Conservation (phyloP, 148 eudicot genomes). For the Camellia sinensis region DNA sequence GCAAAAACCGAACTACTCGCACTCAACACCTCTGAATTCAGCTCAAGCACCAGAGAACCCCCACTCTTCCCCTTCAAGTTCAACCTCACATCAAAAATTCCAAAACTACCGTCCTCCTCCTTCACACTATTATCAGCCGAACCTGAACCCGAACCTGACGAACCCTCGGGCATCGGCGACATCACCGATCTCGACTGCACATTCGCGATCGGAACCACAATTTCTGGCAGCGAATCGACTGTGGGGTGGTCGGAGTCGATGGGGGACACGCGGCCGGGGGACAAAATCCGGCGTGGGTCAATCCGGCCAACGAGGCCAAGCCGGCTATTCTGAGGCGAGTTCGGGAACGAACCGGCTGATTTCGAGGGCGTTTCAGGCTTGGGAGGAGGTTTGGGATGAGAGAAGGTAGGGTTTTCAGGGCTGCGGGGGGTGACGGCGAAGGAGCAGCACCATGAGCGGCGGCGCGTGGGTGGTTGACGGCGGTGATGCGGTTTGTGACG, state of each 20-base stretch:
- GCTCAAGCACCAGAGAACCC: slow-evolving; percentile 60
- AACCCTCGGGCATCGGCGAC: slow-evolving; percentile 3
- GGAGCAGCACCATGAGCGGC: slow-evolving; percentile 78
- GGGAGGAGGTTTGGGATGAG: slow-evolving; percentile 23
- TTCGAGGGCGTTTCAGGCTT: slow-evolving; percentile 35
- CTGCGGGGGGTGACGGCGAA: slow-evolving; percentile 59
- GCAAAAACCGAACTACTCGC: slow-evolving; percentile 56
- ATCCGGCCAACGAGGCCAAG: slow-evolving; percentile 47
- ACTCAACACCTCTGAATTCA: slow-evolving; percentile 63
- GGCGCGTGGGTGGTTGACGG: slow-evolving; percentile 36
- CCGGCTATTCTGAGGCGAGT: slow-evolving; percentile 57
- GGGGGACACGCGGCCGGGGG: slow-evolving; percentile 92
- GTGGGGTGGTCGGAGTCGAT: slow-evolving; percentile 50
- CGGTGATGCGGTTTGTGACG: slow-evolving; percentile 31
- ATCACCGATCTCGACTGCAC: background rate
- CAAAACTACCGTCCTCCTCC: slow-evolving; percentile 15
- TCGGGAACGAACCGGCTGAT: slow-evolving; percentile 37
- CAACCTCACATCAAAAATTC: slow-evolving; percentile 73
- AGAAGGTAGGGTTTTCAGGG: slow-evolving; percentile 46
- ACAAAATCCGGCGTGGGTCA: slow-evolving; percentile 72
- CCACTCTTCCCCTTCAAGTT: slow-evolving; percentile 74
- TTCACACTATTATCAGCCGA: background rate
- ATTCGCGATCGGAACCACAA: slow-evolving; percentile 15
- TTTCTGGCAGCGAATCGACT: slow-evolving; percentile 18
- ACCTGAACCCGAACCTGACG: background rate